phyloP scores from a whole-genome alignment of 495 filamentous ascomycete species.

The Aspergillus conjunctus region DNA sequence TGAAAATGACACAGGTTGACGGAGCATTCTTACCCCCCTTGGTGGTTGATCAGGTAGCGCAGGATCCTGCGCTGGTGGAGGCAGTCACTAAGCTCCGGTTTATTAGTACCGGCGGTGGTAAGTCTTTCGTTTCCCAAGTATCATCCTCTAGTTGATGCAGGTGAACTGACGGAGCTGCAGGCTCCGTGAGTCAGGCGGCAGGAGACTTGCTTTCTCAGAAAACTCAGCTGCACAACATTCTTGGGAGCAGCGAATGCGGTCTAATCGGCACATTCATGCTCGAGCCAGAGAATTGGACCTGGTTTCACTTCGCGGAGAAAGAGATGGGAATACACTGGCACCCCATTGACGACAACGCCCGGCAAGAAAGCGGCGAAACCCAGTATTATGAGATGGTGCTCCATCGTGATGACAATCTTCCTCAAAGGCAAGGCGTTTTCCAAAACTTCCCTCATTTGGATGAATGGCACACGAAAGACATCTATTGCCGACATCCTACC shows the following conservation, averaged over 20 bases:
- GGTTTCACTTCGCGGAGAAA: slow-evolving; percentile 38
- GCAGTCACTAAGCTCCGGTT: slow-evolving; percentile 17
- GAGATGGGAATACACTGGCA: slow-evolving; percentile 42
- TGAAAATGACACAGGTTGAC: slow-evolving; percentile 1
- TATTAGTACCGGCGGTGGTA: slow-evolving; percentile 24
- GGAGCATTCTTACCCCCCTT: slow-evolving; percentile 21
- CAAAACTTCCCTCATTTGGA: slow-evolving; percentile 55
- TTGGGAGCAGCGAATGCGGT: slow-evolving; percentile 39
- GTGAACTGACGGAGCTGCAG: neutral
- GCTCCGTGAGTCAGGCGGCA: slow-evolving; percentile 2
- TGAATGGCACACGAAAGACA: slow-evolving; percentile 57
- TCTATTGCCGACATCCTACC: slow-evolving; percentile 53
- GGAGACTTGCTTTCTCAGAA: slow-evolving; percentile 27
- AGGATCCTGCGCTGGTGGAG: slow-evolving; percentile 14
- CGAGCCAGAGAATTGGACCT: slow-evolving; percentile 48
- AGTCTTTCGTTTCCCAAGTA: neutral
- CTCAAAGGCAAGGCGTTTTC: slow-evolving; percentile 20
- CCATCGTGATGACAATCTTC: slow-evolving; percentile 2
- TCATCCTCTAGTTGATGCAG: neutral
- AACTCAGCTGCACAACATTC: slow-evolving; percentile 24
- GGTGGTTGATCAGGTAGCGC: slow-evolving; percentile 21
- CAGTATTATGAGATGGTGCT: slow-evolving; percentile 21
- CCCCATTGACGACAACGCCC: slow-evolving; percentile 11
- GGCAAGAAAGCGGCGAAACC: neutral
- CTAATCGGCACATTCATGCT: slow-evolving; percentile 36